A percentile compares a stretch with the other conserved stretches of the same genome.
Evolutionary conservation across 2,329 filamentous ascomycete species (phyloP).

Genomic region (Hortaea werneckii): DNA sequence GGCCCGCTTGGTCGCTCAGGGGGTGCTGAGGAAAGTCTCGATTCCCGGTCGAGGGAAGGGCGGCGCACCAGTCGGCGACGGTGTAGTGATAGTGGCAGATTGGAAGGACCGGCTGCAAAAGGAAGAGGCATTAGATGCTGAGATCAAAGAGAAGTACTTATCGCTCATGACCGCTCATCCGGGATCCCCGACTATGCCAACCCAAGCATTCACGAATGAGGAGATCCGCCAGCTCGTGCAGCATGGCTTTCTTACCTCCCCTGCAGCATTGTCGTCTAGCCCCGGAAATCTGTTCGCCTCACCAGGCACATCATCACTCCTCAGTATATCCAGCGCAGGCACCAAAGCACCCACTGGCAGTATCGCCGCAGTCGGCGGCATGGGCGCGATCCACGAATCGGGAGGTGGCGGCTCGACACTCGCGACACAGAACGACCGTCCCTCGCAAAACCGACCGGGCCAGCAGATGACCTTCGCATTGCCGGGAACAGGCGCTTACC

Average conservation of each 20-base stretch:
- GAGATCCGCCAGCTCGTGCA: conserved; percentile 51
- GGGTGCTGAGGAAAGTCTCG: conserved; percentile 50
- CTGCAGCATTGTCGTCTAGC: conserved; percentile 33
- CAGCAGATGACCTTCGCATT: conserved; percentile 47
- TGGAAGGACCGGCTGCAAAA: conserved; percentile 35
- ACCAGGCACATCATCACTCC: conserved; percentile 28
- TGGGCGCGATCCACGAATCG: conserved; percentile 52
- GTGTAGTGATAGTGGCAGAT: conserved; percentile 49
- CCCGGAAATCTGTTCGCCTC: conserved; percentile 33
- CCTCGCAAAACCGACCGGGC: conserved; percentile 3
- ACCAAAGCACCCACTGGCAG: conserved; percentile 59
- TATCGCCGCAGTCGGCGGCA: conserved; percentile 57
- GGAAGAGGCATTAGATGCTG: conserved; percentile 19
- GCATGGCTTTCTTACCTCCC: conserved; percentile 53
- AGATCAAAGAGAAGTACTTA: conserved; percentile 43
- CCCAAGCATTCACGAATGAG: conserved; percentile 31
- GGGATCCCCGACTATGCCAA: conserved; percentile 33
- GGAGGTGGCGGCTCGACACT: conserved; percentile 44
- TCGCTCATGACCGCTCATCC: conserved; percentile 43
- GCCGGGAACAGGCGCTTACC: conserved; percentile 55
- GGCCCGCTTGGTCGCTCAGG: conserved; percentile 47
- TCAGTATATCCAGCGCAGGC: conserved; percentile 44
- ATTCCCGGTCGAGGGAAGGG: conserved; percentile 52
- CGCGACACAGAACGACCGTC: conserved; percentile 18
- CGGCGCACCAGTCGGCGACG: conserved; percentile 51